Evolutionary conservation across 2,329 filamentous ascomycete species (phyloP).

Genomic region (Aspergillus brasiliensis): DNA sequence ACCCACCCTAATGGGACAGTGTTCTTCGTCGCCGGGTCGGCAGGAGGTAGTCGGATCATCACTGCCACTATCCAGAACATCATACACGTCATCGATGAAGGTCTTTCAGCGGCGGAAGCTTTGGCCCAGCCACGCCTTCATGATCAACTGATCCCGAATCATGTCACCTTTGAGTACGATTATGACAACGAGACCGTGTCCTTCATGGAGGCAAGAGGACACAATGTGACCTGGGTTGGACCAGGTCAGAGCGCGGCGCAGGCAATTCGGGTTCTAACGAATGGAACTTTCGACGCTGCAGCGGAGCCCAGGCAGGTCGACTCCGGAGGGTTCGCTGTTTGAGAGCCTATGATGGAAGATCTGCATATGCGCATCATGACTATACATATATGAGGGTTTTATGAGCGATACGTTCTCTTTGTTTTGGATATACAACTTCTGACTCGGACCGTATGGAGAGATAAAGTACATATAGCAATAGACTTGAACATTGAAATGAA

Average conservation of each 20-base stretch:
- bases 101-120: conserved; percentile 62
- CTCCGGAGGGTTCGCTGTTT: conserved; percentile 65
- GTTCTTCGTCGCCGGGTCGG: conserved; percentile 71
- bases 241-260: conserved; percentile 70
- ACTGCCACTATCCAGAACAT: conserved; percentile 75
- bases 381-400: neutral
- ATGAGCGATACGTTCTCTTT: neutral
- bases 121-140: conserved; percentile 71
- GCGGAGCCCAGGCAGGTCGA: conserved; percentile 74
- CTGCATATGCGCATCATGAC: neutral
- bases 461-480: too few species aligned
- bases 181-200: conserved; percentile 68
- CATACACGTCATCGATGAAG: conserved; percentile 70
- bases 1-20: conserved; percentile 67
- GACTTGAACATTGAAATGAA: too few species aligned
- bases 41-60: conserved; percentile 81
- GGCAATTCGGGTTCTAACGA: conserved; percentile 60
- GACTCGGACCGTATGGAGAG: too few species aligned
- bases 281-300: conserved; percentile 76
- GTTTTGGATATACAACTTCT: too few species aligned
- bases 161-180: conserved; percentile 65
- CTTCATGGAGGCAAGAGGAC: conserved; percentile 65
- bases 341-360: neutral
- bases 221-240: conserved; percentile 71
- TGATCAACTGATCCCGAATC: conserved; percentile 77